Conservation (phyloP, 2,329 filamentous ascomycete species). For the Lachnellula arida region DNA sequence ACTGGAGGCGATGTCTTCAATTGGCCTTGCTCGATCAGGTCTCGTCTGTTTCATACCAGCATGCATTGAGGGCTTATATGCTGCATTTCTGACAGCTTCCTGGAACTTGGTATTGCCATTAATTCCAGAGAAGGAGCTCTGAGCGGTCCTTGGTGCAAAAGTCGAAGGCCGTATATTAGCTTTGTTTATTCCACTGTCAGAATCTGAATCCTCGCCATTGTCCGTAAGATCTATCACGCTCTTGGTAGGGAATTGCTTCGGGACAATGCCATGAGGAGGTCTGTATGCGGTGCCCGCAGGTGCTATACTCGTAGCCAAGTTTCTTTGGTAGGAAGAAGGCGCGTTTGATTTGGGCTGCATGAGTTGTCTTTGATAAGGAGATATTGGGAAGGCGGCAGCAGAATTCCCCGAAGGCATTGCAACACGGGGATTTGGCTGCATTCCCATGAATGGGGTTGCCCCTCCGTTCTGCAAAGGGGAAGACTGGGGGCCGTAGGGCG, state of each 20-base stretch:
- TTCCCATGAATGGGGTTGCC: background rate
- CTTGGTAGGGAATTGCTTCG: conserved; percentile 35
- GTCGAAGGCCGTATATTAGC: conserved; percentile 58
- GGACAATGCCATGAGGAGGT: conserved; percentile 39
- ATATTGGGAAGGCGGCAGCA: no score
- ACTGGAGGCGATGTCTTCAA: conserved; percentile 41
- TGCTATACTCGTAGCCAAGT: conserved; percentile 61
- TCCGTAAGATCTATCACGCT: conserved; percentile 51
- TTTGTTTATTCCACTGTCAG: conserved; percentile 42
- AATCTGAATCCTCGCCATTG: conserved; percentile 57
- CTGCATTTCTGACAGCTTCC: conserved; percentile 14
- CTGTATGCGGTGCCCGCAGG: conserved; percentile 71
- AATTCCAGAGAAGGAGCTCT: conserved; percentile 33
- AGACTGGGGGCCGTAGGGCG: conserved; percentile 45
- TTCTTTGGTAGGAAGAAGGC: conserved; percentile 18
- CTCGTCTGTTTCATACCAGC: conserved; percentile 32
- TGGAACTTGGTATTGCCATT: conserved; percentile 13
- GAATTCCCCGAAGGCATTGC: background rate
- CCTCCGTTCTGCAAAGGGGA: background rate
- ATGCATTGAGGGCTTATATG: conserved; percentile 14
- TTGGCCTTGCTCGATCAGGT: conserved; percentile 42
- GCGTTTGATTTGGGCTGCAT: conserved; percentile 28
- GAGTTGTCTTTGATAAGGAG: background rate
- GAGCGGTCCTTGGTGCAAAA: conserved; percentile 41
- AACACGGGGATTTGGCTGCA: background rate